These are phyloP conservation scores for Paracoccidioides brasiliensis DNA, from an alignment of 2,329 filamentous ascomycete species.

Conservation along the genomic window DNA sequence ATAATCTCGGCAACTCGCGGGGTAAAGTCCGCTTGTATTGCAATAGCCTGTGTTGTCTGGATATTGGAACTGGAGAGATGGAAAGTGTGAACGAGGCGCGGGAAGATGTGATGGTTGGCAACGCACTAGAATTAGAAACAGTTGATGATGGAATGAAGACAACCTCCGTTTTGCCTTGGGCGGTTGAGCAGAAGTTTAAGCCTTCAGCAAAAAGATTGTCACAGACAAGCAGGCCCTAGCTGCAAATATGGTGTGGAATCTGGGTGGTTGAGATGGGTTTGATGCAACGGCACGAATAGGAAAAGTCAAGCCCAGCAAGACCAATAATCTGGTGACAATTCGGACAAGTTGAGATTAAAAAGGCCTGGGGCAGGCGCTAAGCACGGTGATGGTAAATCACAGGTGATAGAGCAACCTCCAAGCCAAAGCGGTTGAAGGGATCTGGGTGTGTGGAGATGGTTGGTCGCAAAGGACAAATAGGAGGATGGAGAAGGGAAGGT, in stretches of 20 bases:
- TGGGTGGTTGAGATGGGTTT: not conserved
- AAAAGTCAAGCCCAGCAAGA: no score
- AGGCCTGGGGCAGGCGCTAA: not conserved
- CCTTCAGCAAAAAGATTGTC: not conserved
- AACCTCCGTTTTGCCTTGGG: not conserved
- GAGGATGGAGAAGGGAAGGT: not conserved
- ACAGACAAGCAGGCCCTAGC: not conserved
- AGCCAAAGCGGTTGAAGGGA: not conserved
- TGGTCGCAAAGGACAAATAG: constrained; percentile 1
- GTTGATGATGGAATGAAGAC: not conserved
- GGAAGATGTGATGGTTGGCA: not conserved
- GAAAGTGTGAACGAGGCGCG: not conserved
- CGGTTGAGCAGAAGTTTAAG: not conserved
- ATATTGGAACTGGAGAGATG: not conserved
- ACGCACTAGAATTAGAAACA: not conserved
- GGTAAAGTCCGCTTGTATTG: not conserved
- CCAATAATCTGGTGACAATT: not conserved
- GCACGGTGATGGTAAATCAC: not conserved
- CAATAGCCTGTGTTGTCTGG: not conserved
- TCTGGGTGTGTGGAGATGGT: not conserved
- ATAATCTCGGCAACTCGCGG: not conserved
- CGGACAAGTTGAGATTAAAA: not conserved
- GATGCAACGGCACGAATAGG: not conserved
- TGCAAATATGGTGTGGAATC: not conserved
- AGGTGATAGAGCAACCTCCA: not conserved